phyloP scores from a whole-genome alignment of 1,284 basidiomycete species.

The Coniophora puteana region DNA sequence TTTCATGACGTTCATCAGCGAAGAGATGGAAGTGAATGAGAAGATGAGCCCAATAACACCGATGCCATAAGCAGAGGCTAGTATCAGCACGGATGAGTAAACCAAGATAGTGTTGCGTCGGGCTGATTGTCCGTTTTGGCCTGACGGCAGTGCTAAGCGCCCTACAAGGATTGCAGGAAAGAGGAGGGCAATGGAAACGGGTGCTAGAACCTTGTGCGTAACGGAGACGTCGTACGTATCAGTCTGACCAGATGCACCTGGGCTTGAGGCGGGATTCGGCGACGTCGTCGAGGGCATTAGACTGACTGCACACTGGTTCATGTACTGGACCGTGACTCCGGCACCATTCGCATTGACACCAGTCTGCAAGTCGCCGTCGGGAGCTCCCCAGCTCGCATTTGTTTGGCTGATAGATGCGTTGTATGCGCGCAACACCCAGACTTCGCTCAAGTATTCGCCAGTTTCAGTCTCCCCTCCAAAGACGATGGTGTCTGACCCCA shows the following conservation, averaged over 20 bases:
- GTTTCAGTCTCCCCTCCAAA: slow-evolving; percentile 69
- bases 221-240: slow-evolving; percentile 48
- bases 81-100: slow-evolving; percentile 36
- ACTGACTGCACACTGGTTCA: slow-evolving; percentile 54
- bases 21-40: slow-evolving; percentile 54
- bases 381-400: slow-evolving; percentile 59
- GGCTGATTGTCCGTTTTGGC: slow-evolving; percentile 20
- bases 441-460: slow-evolving; percentile 65
- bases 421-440: slow-evolving; percentile 76
- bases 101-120: slow-evolving; percentile 25
- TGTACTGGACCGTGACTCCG: slow-evolving; percentile 60
- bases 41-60: slow-evolving; percentile 59
- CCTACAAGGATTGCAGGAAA: slow-evolving; percentile 51
- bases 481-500: slow-evolving; percentile 70
- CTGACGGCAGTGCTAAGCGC: slow-evolving; percentile 46
- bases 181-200: slow-evolving; percentile 59
- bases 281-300: slow-evolving; percentile 24
- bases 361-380: slow-evolving; percentile 52
- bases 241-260: slow-evolving; percentile 23
- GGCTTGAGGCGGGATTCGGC: slow-evolving; percentile 17
- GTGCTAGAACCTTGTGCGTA: slow-evolving; percentile 60
- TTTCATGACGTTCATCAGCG: slow-evolving; percentile 25
- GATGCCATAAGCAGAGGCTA: slow-evolving; percentile 51
- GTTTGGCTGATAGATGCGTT: slow-evolving; percentile 51
- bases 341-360: slow-evolving; percentile 61